These are phyloP conservation scores for Wickerhamiella azyma DNA, from an alignment of 805 yeast genomes.

Conservation along the genomic window DNA sequence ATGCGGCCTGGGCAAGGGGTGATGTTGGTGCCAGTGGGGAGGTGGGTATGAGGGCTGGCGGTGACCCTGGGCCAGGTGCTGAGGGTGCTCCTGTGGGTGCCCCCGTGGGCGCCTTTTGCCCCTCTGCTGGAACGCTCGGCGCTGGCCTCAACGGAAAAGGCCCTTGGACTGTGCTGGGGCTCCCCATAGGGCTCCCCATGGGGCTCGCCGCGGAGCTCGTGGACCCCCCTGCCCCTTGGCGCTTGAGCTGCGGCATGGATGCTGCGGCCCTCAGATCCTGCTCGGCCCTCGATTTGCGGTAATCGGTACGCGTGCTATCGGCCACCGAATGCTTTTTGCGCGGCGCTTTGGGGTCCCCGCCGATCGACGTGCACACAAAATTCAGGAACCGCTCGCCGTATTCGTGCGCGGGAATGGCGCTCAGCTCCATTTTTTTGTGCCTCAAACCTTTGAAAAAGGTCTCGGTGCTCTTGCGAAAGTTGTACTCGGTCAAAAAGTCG, in stretches of 20 bases:
- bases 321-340: background rate
- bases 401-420: conserved; percentile 82
- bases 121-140: too few species aligned
- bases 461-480: conserved; percentile 57
- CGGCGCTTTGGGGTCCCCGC: conserved; percentile 1
- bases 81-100: too few species aligned
- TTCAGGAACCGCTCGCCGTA: conserved; percentile 76
- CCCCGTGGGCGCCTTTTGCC: too few species aligned
- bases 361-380: conserved; percentile 34
- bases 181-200: too few species aligned
- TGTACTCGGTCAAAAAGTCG: conserved; percentile 66
- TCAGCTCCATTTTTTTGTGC: conserved; percentile 54
- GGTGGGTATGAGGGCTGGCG: too few species aligned
- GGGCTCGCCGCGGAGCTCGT: too few species aligned
- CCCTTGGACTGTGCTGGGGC: too few species aligned
- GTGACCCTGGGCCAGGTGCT: too few species aligned
- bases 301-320: background rate
- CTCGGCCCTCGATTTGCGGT: background rate
- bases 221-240: too few species aligned
- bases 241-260: background rate
- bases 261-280: background rate
- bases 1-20: background rate
- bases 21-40: background rate
- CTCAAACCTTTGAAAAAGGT: conserved; percentile 70
- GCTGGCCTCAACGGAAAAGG: too few species aligned